These are phyloP conservation scores for Alternaria dauci DNA, from an alignment of 2,329 filamentous ascomycete species.

Conservation along the genomic window DNA sequence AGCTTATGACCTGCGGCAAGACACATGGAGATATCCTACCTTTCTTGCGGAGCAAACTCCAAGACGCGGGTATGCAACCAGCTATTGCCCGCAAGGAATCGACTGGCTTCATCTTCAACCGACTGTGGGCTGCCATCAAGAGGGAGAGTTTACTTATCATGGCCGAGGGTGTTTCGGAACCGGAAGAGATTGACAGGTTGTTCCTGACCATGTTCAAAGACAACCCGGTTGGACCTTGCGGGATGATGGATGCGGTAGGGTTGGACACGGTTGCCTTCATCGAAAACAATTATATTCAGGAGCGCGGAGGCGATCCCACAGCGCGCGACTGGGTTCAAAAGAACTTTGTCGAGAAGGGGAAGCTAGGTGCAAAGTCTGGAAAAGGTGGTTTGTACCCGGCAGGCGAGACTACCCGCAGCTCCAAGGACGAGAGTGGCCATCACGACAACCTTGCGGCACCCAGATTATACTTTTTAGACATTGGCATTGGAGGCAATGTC, in stretches of 20 bases:
- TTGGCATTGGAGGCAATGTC: constrained; percentile 17
- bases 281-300: constrained; percentile 62
- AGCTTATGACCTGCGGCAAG: constrained; percentile 62
- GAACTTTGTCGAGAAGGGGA: constrained; percentile 58
- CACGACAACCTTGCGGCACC: constrained; percentile 12
- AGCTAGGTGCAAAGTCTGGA: constrained; percentile 55
- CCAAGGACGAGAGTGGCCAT: constrained; percentile 10
- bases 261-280: constrained; percentile 64
- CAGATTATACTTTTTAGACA: constrained; percentile 15
- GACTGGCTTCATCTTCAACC: constrained; percentile 64
- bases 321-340: constrained; percentile 58
- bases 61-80: constrained; percentile 55
- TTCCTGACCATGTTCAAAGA: constrained; percentile 54
- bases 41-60: constrained; percentile 55
- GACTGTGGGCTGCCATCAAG: constrained; percentile 66
- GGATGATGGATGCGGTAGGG: constrained; percentile 60
- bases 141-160: constrained; percentile 61
- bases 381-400: constrained; percentile 27
- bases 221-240: constrained; percentile 47
- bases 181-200: constrained; percentile 60
- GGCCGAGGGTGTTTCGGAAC: constrained; percentile 59
- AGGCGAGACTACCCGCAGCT: constrained; percentile 51
- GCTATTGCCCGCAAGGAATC: constrained; percentile 59
- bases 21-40: constrained; percentile 56
- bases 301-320: constrained; percentile 54